Base-by-base conservation (phyloP, 805 yeast species). In the Candida peoriensis region DNA sequence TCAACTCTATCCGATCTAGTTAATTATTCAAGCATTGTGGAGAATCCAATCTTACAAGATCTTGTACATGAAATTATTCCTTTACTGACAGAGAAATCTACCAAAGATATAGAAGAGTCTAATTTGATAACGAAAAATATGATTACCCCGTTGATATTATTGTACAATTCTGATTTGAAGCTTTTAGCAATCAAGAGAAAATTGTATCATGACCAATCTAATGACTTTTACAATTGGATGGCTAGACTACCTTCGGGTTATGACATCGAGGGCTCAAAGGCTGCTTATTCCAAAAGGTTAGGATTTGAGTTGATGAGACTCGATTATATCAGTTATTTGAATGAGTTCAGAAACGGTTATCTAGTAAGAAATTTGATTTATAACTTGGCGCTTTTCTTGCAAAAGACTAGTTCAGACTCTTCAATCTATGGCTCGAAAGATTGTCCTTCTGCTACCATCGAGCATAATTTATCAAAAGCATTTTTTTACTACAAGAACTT, bases 321-420 rank as follows among this genome's bases (percentile, higher is more conserved):
- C 34, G 73, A 70, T 33, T 72, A 72, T 48, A 56, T 65, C 46
- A 66, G 64, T 41, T 62, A 59, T 26, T 47, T 72, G 32, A 63
- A 46, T 32, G 50, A 43, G 18, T 47, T 46, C 27, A 43, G 39
- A 25, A 46, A 50, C 25, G 60, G 60, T 3, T 26, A 38, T n/a
- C 24, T 41, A 3, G 36, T 50, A 11, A 38, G 57, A 24, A 37
- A 36, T 21, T 17, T 48, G 22, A 29, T 46, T 3, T 23, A 34
- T 29, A 38, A 34, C 20, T 24, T 44, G 10, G 40, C 42, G 3
- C n/a, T 25, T 4, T 42, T 38, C 14, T 22, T 46, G 8, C 39
- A 45, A 25, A 32, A 30, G 4, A 21, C 24, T 24, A 33, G 30
- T 26, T 24, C 28, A 11, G n/a, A n/a, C n/a, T n/a, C n/a, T n/a